phyloP scores from a whole-genome alignment of 129 eudicot genomes.

The Lonicera japonica region DNA sequence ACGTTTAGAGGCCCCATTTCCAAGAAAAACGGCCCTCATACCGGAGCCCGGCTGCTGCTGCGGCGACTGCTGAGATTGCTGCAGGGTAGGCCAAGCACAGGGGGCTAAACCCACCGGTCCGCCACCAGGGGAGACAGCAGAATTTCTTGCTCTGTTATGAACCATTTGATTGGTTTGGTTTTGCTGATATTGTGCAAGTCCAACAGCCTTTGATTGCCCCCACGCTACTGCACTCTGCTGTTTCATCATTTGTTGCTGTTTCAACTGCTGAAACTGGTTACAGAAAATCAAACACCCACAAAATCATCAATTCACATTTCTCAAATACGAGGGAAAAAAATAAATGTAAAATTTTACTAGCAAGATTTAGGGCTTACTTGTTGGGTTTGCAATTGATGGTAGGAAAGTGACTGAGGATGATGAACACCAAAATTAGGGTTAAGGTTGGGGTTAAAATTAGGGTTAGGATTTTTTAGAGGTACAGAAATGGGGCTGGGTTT shows the following conservation, averaged over 20 bases:
- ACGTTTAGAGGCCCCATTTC: conserved; percentile 45
- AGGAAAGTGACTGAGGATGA: conserved; percentile 23
- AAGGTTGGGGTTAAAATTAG: not conserved
- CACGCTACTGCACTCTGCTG: conserved; percentile 26
- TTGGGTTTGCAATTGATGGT: conserved; percentile 47
- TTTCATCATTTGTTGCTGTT: conserved; percentile 38
- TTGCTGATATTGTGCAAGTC: conserved; percentile 7
- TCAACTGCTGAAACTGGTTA: conserved; percentile 40
- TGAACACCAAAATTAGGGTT: conserved; percentile 6
- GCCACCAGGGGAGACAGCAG: not conserved
- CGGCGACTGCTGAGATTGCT: conserved; percentile 43
- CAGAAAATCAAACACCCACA: not conserved
- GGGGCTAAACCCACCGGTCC: conserved; percentile 23
- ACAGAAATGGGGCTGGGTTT: conserved; percentile 24
- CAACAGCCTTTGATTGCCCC: conserved; percentile 12
- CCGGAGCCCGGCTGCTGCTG: conserved; percentile 48
- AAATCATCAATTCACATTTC: no score
- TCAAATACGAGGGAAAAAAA: not conserved
- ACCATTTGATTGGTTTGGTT: conserved; percentile 24
- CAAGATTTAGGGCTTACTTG: conserved; percentile 28
- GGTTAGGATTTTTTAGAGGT: not conserved
- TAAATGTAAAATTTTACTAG: no score
- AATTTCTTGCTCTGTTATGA: conserved; percentile 27
- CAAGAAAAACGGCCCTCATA: conserved; percentile 61
- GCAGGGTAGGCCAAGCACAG: conserved; percentile 66